Base-by-base conservation (phyloP, 2,329 filamentous ascomycete genomes). In the Talaromyces sp. region DNA sequence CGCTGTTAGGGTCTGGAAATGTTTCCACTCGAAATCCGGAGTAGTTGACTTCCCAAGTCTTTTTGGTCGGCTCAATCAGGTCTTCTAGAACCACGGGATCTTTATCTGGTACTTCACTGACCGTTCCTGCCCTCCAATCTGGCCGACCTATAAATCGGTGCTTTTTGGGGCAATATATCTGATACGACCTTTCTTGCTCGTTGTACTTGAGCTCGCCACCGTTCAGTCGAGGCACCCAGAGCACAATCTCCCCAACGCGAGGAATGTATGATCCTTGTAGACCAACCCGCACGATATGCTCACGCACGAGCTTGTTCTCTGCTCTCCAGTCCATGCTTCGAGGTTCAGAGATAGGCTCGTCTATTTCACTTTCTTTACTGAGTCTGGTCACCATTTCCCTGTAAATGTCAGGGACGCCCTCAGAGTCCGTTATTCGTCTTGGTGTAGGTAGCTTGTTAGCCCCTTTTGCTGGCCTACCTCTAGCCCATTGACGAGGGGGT, bases 1-100 rank as follows among this genome's bases (percentile, higher is more conserved):
- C 67, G 17, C 78, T 76, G 67, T 84, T 82, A 0, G 83, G 82
- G 66, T 85, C 75, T 0, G 86, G 81, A 13, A 87, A 73, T 0
- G 84, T 85, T 68, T 89, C 86, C 1, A 89, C 77, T 0, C 86
- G 82, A 64, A 86, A 84, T 0, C 86, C 85, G 31, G 82, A 82
- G 65, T 81, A 81, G 62, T 81, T 84, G 13, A 86, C 72, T 13
- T 74, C 79, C 39, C 70, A 76, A 41, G 75, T 69, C 56, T 82
- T 81, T 0, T 74, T 61, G 2, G 78, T 73, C 13, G 80, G 72
- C 3, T 74, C 68, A 25, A 79, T 71, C 2, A 87, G 73, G 64
- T 87, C 84, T n/a, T 81, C 75, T 17, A 81, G 74, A 9, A 75
- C 71, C 1, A 74, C 70, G 0, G 79, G 70, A 27, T 83, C 81